Base-by-base conservation (phyloP, 805 yeast species). In the Hanseniaspora hatyaiensis region DNA sequence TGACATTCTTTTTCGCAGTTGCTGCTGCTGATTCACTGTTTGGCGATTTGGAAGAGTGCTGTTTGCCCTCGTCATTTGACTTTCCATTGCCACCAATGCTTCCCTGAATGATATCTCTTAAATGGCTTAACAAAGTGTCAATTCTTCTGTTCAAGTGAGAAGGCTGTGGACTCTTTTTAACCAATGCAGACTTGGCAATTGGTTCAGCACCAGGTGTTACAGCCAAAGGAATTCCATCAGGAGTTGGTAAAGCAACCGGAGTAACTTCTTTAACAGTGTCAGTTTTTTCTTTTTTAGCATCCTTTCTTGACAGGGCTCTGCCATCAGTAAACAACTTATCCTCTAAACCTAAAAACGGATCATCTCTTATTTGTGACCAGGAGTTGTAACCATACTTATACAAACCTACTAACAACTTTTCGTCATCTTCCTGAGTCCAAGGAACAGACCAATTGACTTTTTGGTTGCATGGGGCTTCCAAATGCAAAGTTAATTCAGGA, bases 351-450 rank as follows among this genome's bases (percentile, higher is more conserved):
- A 92, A 70, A 45, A 85, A 73, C 1, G 98, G 97, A 65, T 92
- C 98, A 65, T 92, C 99, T 59, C 98, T 72, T 39, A 92, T 88
- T 58, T 83, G 88, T 2, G 73, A 61, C 98, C 98, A 92, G 1
- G 95, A 80, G 15, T 97, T 97, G 62, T 86, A 88, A 0, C 99
- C 99, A 64, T 88, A 88, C 64, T 85, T 87, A 58, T 75, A 73
- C 19, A 89, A 82, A 53, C 99, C 99, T 30, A 83, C 75, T 52
- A 92, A 63, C 47, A 92, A 70, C 77, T 78, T 82, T 44, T 87
- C 82, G 62, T 92, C 99, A 59, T 92, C 95, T 28, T 71, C 75
- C 12, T 72, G 69, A 2, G 70, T 69, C 99, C 99, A 92, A 24
- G 77, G 78, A 56, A 95, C 84, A 45, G 75, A 74, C 99, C 99